Percentiles rank a stretch among this genome's conserved stretches.
phyloP scores from a whole-genome alignment of 2,329 filamentous ascomycete genomes.

The Malbranchea cinnamomea region DNA sequence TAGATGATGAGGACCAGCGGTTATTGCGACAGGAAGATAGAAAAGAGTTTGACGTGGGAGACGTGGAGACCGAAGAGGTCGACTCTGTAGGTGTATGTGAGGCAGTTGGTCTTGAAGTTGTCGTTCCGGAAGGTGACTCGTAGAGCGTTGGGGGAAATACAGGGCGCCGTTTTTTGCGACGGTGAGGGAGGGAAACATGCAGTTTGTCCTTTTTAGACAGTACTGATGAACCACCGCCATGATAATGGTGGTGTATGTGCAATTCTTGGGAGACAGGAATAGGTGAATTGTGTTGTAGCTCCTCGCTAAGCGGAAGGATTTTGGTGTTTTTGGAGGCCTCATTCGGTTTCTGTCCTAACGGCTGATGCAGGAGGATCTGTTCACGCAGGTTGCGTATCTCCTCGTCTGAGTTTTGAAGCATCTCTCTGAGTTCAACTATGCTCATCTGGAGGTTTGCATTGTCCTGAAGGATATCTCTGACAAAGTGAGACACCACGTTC shows the following conservation, averaged over 20 bases:
- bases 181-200: constrained; percentile 30
- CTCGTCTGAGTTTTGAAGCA: constrained; percentile 82
- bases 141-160: constrained; percentile 36
- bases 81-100: constrained; percentile 25
- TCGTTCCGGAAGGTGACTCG: constrained; percentile 18
- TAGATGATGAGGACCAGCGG: constrained; percentile 54
- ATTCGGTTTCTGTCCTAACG: constrained; percentile 29
- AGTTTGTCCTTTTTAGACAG: constrained; percentile 40
- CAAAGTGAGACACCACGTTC: constrained; percentile 83
- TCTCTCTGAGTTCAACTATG: constrained; percentile 77
- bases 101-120: constrained; percentile 5
- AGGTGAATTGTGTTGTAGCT: constrained; percentile 44
- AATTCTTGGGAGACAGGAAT: constrained; percentile 52
- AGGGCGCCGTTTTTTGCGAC: constrained; percentile 58
- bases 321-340: constrained; percentile 15
- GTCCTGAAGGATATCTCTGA: constrained; percentile 86
- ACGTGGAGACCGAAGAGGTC: constrained; percentile 23
- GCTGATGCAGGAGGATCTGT: constrained; percentile 66
- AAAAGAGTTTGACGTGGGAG: constrained; percentile 47
- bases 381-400: constrained; percentile 80
- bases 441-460: constrained; percentile 88
- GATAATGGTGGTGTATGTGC: constrained; percentile 91
- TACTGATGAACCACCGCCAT: constrained; percentile 43
- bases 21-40: constrained; percentile 33
- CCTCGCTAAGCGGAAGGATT: constrained; percentile 49